Percentiles rank a stretch among this genome's conserved stretches.
These are phyloP conservation scores for Fusarium gaditjirri DNA, from an alignment of 2,329 filamentous ascomycete genomes.

Conservation along the genomic window DNA sequence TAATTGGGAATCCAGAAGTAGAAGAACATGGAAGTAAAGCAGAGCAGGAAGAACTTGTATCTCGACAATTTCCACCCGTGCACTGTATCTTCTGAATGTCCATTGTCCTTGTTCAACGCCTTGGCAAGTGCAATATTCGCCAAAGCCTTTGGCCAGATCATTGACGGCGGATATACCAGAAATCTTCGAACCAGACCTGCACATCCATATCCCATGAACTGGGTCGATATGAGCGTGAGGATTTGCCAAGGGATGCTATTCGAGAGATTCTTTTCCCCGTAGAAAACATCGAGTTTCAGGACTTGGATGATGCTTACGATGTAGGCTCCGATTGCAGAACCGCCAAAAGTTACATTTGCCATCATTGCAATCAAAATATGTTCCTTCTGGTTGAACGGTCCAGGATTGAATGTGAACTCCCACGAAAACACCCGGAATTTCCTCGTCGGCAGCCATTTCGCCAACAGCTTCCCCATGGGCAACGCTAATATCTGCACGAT, in stretches of 20 bases:
- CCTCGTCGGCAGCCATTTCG: slow-evolving; percentile 23
- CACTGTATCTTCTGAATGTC: slow-evolving; percentile 31
- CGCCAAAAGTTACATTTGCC: slow-evolving; percentile 61
- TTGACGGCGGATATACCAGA: slow-evolving; percentile 59
- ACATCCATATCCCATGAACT: slow-evolving; percentile 63
- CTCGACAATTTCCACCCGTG: slow-evolving; percentile 40
- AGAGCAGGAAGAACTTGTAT: slow-evolving; percentile 56
- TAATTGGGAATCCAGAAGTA: slow-evolving; percentile 64
- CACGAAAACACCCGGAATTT: slow-evolving; percentile 4
- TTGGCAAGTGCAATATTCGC: slow-evolving; percentile 57
- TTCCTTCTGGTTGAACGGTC: slow-evolving; percentile 64
- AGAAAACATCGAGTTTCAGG: slow-evolving; percentile 57
- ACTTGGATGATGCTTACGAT: slow-evolving; percentile 59
- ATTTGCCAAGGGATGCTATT: slow-evolving; percentile 58
- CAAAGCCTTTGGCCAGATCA: slow-evolving; percentile 62
- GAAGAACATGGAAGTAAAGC: slow-evolving; percentile 58
- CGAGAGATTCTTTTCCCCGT: slow-evolving; percentile 52
- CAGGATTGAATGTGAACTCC: slow-evolving; percentile 56
- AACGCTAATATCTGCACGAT: slow-evolving; percentile 55
- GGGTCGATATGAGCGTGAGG: slow-evolving; percentile 57
- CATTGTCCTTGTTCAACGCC: slow-evolving; percentile 32
- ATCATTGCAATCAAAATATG: slow-evolving; percentile 65
- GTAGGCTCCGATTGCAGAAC: slow-evolving; percentile 51
- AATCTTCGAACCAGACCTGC: slow-evolving; percentile 60
- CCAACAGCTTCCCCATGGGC: slow-evolving; percentile 52